Evolutionary conservation across 495 filamentous ascomycete species (phyloP).

Genomic region (Cercophora scortea): DNA sequence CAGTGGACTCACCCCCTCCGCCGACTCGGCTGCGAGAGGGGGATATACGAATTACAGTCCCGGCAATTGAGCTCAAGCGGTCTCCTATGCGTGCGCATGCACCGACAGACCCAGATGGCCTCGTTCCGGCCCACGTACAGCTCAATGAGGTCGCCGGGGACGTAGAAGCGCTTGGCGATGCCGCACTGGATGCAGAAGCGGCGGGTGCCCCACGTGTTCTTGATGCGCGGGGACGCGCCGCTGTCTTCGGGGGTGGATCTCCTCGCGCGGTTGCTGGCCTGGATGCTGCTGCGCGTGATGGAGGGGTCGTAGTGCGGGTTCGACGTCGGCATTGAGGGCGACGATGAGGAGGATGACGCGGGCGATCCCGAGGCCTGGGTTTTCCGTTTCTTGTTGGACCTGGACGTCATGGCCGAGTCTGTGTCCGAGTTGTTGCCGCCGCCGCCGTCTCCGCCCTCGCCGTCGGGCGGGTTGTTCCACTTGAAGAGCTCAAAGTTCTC

Average conservation of each 20-base stretch:
- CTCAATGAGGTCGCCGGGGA: slow-evolving; percentile 17
- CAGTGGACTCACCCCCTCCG: neutral
- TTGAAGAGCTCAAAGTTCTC: slow-evolving; percentile 19
- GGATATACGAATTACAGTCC: slow-evolving; percentile 2
- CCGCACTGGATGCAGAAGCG: slow-evolving; percentile 24
- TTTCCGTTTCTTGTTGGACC: too few species aligned
- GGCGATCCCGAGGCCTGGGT: neutral
- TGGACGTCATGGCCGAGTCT: neutral
- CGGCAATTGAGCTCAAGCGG: slow-evolving; percentile 3
- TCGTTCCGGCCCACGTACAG: slow-evolving; percentile 6
- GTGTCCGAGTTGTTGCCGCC: neutral
- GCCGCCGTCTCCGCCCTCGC: neutral
- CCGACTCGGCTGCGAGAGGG: slow-evolving; percentile 1
- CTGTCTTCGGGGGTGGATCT: neutral
- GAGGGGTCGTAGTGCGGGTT: slow-evolving; percentile 22
- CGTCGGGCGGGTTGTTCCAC: slow-evolving; percentile 5
- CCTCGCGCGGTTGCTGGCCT: neutral
- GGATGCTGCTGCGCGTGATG: slow-evolving; percentile 15
- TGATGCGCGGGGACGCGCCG: slow-evolving; percentile 10
- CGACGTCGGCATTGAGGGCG: slow-evolving; percentile 1
- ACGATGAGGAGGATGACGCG: neutral
- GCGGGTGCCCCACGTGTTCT: slow-evolving; percentile 11
- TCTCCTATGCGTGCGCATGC: slow-evolving; percentile 7
- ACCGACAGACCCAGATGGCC: slow-evolving; percentile 22
- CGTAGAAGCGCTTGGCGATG: slow-evolving; percentile 12